phyloP scores from a whole-genome alignment of 1,139 yeast species.

The Diutina neorugosa region DNA sequence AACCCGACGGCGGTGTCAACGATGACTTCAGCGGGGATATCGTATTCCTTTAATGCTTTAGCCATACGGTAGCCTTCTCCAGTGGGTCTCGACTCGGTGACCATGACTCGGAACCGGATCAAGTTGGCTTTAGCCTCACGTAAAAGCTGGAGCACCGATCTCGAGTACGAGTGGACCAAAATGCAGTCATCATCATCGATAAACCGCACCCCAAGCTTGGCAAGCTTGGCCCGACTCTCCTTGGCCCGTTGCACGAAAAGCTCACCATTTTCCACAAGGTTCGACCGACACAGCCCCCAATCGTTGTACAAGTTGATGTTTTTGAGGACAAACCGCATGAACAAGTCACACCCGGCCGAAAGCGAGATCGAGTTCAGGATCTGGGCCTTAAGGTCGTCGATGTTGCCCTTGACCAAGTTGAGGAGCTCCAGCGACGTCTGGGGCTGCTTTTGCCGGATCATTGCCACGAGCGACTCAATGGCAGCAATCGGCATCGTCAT shows the following conservation, averaged over 20 bases:
- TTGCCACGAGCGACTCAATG: constrained; percentile 81
- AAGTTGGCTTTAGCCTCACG: constrained; percentile 62
- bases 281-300: constrained; percentile 90
- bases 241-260: constrained; percentile 87
- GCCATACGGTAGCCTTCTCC: constrained; percentile 75
- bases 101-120: constrained; percentile 78
- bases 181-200: constrained; percentile 88
- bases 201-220: constrained; percentile 78
- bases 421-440: constrained; percentile 89
- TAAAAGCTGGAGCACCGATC: constrained; percentile 76
- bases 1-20: constrained; percentile 94
- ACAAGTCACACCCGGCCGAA: constrained; percentile 95
- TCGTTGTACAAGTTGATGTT: constrained; percentile 83
- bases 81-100: constrained; percentile 87
- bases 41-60: constrained; percentile 50
- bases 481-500: constrained; percentile 99
- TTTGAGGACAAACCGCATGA: constrained; percentile 83
- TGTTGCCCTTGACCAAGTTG: constrained; percentile 66
- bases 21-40: constrained; percentile 83
- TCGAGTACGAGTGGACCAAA: constrained; percentile 82
- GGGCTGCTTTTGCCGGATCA: constrained; percentile 73
- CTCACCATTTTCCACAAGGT: constrained; percentile 87
- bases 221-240: constrained; percentile 77
- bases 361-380: constrained; percentile 87
- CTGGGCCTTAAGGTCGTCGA: constrained; percentile 57